Evolutionary conservation across 768 basidiomycete genomes (phyloP), one percentile per base, ranked within the genome.

Genomic region (Hypholoma fasciculare): DNA sequence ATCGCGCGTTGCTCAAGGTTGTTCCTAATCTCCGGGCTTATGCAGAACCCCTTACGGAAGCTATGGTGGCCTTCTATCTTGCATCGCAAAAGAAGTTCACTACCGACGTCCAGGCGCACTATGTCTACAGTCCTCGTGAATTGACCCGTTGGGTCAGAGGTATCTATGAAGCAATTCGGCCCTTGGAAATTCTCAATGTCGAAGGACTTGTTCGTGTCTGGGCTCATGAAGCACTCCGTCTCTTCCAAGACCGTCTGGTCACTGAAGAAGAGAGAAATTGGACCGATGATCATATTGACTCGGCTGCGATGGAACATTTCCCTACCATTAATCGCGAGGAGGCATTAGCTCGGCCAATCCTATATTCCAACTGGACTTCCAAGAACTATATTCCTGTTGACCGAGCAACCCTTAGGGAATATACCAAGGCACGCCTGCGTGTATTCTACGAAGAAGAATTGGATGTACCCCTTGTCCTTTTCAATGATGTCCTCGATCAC

Each of bases 381-480:
- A 94, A 96, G 75, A 77, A 98, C 69, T 98, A 98, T 71, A 86
- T 98, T 47, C 89, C 97, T 2, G 96, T 99, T 46, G 93, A 97
- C 61, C 86, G 97, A 50, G 96, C 97, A 65, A 80, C 84, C 36
- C 85, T 99, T 11, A 87, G 97, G 47, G 97, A 98, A 65, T 98
- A 96, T 71, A 96, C 94, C 19, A 98, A 98, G 74, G 96, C 96
- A 17, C 89, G 97, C 43, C 81, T 99, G 17, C 88, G 93, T 11
- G 92, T 98, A n/a, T 99, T 98, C 76, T 97, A 98, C 66, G 97
- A 99, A 71, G 97, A 98, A 76, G 97, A 99, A 74, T 76, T 99
- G 52, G 97, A 99, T 61, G 97, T 98, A 2, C 96, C 93, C 9
- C 86, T 99, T 30, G 97, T 99, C 20, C 82, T 99, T 19, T 99